Evolutionary conservation across 768 basidiomycete species (phyloP), one percentile per base, ranked within the genome.

Genomic region (Mycena crocata): DNA sequence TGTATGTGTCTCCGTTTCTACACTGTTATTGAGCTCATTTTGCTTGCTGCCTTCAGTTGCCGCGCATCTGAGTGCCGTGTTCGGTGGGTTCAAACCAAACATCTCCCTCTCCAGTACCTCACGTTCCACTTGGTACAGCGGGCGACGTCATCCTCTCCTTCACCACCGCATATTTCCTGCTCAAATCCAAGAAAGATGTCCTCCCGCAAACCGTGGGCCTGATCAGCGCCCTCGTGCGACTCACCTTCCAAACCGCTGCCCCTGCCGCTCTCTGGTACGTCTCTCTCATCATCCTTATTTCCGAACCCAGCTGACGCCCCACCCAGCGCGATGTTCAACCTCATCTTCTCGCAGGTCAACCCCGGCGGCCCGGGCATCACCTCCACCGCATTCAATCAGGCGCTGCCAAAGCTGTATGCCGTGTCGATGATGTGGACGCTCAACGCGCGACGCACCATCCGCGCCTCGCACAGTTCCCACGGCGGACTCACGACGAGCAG

Each of bases 371-470:
- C 67, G 12, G 73, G 62, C 15, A 64, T 80, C 32, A 71, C 76
- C 10, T 74, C 75, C 1, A 72, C 71, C 7, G 76, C 71, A 1
- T 78, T 78, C 42, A 78, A 78, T 51, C 59, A 67, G 62, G 62
- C 68, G 21, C 67, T 78, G 14, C 78, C 79, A 2, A 80, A 78
- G 40, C 62, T 80, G 23, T 80, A 78, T 45, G 79, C 76, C 1
- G 70, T 78, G 35, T 78, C 75, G 3, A 80, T 79, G 78, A 78
- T 79, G 77, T 79, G 77, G 76, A 78, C 77, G 1, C 61, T 79
- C 52, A 79, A 79, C 52, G 76, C 74, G 2, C 74, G 78, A 19
- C 71, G 66, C 24, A 51, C 40, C 2, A 73, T 78, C 51, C 74
- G 76, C 26, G 60, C 34, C 21, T 32, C 56, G 26, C 37, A 58